Conservation (phyloP, 257 asterid genomes). For the Gentiana macrophylla region DNA sequence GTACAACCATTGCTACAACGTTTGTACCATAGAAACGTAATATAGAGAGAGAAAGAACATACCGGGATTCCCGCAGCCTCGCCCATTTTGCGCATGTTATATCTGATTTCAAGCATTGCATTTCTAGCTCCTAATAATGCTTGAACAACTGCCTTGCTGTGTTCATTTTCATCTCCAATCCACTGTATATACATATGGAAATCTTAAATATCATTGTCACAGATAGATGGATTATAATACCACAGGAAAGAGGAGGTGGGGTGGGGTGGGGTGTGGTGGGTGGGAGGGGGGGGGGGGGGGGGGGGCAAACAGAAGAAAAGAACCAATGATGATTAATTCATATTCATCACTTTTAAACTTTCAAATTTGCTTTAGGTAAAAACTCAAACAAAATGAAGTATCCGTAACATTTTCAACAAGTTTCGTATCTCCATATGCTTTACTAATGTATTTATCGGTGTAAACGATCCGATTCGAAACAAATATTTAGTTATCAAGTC, state of each 20-base stretch:
- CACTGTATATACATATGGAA: slow-evolving; percentile 35
- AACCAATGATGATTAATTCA: too few relatives aligned
- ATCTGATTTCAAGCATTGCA: slow-evolving; percentile 77
- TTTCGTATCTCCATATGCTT: too few relatives aligned
- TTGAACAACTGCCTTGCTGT: slow-evolving; percentile 37
- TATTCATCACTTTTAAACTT: too few relatives aligned
- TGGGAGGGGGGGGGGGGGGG: not conserved
- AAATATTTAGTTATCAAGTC: too few relatives aligned
- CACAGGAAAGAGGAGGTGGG: not conserved
- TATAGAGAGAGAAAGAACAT: slow-evolving; percentile 18
- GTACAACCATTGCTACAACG: too few relatives aligned
- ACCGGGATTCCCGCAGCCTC: slow-evolving; percentile 95
- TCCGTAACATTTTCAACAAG: too few relatives aligned
- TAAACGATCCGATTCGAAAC: too few relatives aligned
- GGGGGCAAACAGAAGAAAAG: too few relatives aligned
- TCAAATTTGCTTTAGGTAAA: not conserved
- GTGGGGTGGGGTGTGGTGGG: not conserved
- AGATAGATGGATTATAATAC: too few relatives aligned
- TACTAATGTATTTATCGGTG: too few relatives aligned
- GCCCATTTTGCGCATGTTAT: slow-evolving; percentile 84
- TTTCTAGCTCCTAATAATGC: slow-evolving; percentile 86
- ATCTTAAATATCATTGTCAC: slow-evolving; percentile 4
- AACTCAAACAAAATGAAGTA: not conserved
- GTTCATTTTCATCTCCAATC: slow-evolving; percentile 43
- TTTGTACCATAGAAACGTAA: not conserved